Conservation (phyloP, 805 yeast species). For the Lipomyces anomalus region DNA sequence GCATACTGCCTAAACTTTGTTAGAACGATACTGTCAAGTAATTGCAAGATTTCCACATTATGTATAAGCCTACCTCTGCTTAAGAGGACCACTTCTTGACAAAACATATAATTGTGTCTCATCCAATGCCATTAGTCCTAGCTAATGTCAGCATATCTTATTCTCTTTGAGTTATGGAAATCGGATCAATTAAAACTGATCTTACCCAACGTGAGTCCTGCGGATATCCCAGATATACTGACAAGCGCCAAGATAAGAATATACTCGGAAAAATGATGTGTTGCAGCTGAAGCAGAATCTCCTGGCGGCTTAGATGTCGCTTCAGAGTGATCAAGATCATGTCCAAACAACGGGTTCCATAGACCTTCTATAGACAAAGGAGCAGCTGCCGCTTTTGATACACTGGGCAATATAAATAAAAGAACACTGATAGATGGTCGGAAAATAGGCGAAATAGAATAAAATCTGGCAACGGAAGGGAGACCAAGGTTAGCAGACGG, state of each 20-base stretch:
- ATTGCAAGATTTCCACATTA: neutral
- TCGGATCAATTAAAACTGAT: neutral
- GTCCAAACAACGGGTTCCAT: too few species aligned
- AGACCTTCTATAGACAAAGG: too few species aligned
- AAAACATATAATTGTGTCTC: conserved; percentile 1
- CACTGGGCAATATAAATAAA: too few species aligned
- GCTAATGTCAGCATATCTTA: neutral
- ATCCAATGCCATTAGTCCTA: conserved; percentile 1
- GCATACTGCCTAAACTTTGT: neutral
- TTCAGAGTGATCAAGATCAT: too few species aligned
- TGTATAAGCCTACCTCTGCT: neutral
- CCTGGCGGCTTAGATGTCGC: too few species aligned
- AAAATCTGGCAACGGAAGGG: too few species aligned
- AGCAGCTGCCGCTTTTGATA: too few species aligned
- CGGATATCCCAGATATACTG: neutral
- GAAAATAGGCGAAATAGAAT: too few species aligned
- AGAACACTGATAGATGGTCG: too few species aligned
- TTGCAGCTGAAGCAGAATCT: too few species aligned
- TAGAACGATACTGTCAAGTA: neutral
- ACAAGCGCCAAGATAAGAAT: neutral
- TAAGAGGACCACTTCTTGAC: neutral
- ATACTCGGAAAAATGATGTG: conserved; percentile 4
- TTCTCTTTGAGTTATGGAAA: neutral
- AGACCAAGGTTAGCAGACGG: too few species aligned
- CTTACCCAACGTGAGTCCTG: conserved; percentile 1